Evolutionary conservation across 345 rosid species (phyloP).

Genomic region (Aquilaria yunnanensis): DNA sequence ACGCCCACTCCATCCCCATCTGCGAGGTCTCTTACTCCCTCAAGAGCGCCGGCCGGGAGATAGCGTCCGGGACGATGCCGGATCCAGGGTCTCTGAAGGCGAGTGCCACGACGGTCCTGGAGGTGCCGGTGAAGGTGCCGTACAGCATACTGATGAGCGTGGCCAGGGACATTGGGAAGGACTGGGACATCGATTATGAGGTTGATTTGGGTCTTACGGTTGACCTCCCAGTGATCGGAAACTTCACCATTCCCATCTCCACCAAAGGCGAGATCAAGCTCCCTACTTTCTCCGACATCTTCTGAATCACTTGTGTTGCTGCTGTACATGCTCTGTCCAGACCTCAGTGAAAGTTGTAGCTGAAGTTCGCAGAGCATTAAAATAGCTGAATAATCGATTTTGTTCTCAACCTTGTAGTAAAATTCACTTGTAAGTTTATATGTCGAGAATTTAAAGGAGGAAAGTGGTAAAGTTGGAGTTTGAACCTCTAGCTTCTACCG

Average conservation of each 20-base stretch:
- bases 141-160: slow-evolving; percentile 54
- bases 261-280: slow-evolving; percentile 83
- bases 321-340: too few species aligned
- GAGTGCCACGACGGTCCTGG: slow-evolving; percentile 50
- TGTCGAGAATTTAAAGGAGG: too few species aligned
- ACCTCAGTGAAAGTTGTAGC: too few species aligned
- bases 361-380: too few species aligned
- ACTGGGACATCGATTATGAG: slow-evolving; percentile 91
- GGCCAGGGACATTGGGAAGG: slow-evolving; percentile 64
- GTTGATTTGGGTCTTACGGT: slow-evolving; percentile 53
- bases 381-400: too few species aligned
- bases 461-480: too few species aligned
- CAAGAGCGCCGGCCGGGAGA: slow-evolving; percentile 70
- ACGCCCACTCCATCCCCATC: slow-evolving; percentile 51
- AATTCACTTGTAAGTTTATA: too few species aligned
- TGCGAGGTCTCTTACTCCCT: slow-evolving; percentile 57
- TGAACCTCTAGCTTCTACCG: too few species aligned
- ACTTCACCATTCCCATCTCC: slow-evolving; percentile 60
- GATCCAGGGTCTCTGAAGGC: slow-evolving; percentile 87
- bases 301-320: slow-evolving; percentile 7
- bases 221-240: slow-evolving; percentile 74
- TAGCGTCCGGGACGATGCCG: slow-evolving; percentile 66
- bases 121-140: slow-evolving; percentile 64
- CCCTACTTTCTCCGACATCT: slow-evolving; percentile 48
- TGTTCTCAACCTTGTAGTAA: too few species aligned